Evolutionary conservation across 2,329 filamentous ascomycete species (phyloP), one percentile per base, ranked within the genome.

Genomic region (Aureobasidium pullulans): DNA sequence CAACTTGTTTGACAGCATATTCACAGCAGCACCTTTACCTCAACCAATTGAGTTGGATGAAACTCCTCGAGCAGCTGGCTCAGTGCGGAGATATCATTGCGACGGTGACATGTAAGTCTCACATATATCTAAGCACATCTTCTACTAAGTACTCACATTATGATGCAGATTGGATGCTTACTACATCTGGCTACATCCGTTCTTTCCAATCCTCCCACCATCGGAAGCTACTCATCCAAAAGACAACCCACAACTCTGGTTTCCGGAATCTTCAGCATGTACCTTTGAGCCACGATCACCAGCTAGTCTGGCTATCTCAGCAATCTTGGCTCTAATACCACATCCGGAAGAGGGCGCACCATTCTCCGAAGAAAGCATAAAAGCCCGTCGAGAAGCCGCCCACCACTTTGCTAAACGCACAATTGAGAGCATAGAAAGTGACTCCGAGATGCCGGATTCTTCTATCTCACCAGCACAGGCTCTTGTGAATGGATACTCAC

Each of bases 151-250:
- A 10, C 57, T 47, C 15, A 48, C 16, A 16, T 15, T 13, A 50
- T 19, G 8, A 1, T n/a, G 7, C 28, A 77, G 75, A 56, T 68
- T 80, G 19, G 75, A 79, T 60, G 79, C 77, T 4, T 81, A 81
- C 65, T 81, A 81, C 62, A 72, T 77, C 59, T 81, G 76, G 72
- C 77, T 81, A 59, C 79, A 81, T 61, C 74, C 77, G 0, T 81
- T 74, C 60, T 76, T 81, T 16, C 78, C 79, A 3, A 77, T 81
- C 37, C 66, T 81, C 2, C 79, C 78, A 11, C 70, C 78, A 2
- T 77, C 78, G 6, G 67, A 68, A 19, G 61, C 62, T 31, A 61
- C 66, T 31, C 67, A 73, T 11, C 62, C 69, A 34, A 75, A 72
- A 16, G 54, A 58, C n/a, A 48, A 48, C 13, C 36, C 60, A 68